Base-by-base conservation (phyloP, 2,329 filamentous ascomycete genomes). In the Trichoderma aggressivum region DNA sequence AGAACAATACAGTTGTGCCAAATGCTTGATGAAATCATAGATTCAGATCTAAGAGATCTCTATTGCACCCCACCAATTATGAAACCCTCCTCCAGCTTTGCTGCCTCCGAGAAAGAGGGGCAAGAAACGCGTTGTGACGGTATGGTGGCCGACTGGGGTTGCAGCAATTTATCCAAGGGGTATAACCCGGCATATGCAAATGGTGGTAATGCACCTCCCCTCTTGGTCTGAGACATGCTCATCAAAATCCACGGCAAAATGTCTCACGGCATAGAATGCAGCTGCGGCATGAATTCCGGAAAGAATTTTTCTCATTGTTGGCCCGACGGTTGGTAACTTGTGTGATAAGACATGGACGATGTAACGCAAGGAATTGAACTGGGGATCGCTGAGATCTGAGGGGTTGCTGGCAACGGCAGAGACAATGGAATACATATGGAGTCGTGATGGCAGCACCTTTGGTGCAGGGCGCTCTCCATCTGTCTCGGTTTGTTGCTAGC, bases 131-230 rank as follows among this genome's bases (percentile, higher is more conserved):
- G 28, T 26, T 61, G 56, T 36, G 39, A 60, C 39, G 11, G 50
- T 43, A 66, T 7, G 39, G 26, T 55, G 69, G 11, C 53, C 56
- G 24, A 34, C 39, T 70, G 39, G 63, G 62, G 70, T 71, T 71
- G 63, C 70, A 67, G 47, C 56, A 32, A 71, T 62, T 67, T 67
- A 67, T 61, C 56, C 70, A 71, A 62, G 70, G 70, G 63, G n/a
- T 56, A 62, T 32, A 12, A 47, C 24, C 50, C 63, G 56, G 58
- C 63, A 71, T 71, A 28, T 32, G 28, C 26, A 56, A n/a, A 68
- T 21, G 26, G 26, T 50, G 53, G 63, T 59, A 55, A 63, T 71
- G 70, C 70, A 67, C 63, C 26, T 62, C 63, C 63, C 63, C 63
- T 69, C 56, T 61, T 61, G 47, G 63, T 50, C n/a, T 24, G 32